Base-by-base conservation (phyloP, 106 monocot species). In the Platanthera zijinensis region DNA sequence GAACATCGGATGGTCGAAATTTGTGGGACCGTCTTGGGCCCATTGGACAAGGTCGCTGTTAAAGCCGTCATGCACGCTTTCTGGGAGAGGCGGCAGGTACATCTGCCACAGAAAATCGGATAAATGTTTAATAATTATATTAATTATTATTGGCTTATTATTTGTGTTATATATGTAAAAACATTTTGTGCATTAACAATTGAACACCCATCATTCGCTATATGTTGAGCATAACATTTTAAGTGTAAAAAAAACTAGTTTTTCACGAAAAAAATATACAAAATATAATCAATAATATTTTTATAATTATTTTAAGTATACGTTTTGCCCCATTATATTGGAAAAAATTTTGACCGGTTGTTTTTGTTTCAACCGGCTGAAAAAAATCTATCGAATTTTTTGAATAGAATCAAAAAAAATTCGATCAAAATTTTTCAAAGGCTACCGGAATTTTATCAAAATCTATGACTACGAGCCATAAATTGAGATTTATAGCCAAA, bases 11-110 rank as follows among this genome's bases (percentile, higher is more conserved):
- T 83, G 80, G 57, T 11, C 74, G 1, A 77, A 32, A 70, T 81
- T 81, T 4, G 84, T 30, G 9, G 57, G 46, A 3, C 74, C 78
- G 0, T 82, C 86, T 7, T 80, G 49, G 47, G 80, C 56, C 89
- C 89, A 89, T 50, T 82, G 74, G 9, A 69, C 69, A 50, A 82
- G 50, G 12, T 86, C 89, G 50, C 61, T 80, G 54, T 72, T 78
- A 47, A 59, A 89, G 11, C 51, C 74, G 64, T 45, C 73, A 15
- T 71, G 39, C 30, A 80, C 14, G 12, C 53, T 61, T 47, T 82
- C 84, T 52, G 84, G 85, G 39, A 39, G 39, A 2, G 74, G 80
- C 14, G 82, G 85, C 45, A 88, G 54, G 54, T 73, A 80, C 79
- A 84, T 84, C 86, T 86, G 75, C 39, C 81, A 73, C 51, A 48